These are phyloP conservation scores for Cyberlindnera mycetangii DNA, from an alignment of 805 yeast species.

Conservation along the genomic window DNA sequence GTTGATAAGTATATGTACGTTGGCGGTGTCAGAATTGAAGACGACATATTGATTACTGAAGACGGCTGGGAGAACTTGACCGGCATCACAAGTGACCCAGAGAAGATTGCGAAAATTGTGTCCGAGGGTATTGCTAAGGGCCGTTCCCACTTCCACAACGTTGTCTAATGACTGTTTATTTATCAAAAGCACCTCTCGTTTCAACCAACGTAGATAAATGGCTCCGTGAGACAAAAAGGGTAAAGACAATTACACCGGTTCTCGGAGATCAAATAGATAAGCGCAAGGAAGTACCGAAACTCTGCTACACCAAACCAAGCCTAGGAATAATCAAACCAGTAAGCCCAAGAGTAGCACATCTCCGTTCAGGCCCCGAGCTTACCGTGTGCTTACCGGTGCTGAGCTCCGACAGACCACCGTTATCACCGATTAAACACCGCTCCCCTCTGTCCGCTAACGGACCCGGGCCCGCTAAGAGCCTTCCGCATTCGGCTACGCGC, in stretches of 20 bases:
- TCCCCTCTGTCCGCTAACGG: neutral
- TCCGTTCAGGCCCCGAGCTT: too few species aligned
- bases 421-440: constrained; percentile 9
- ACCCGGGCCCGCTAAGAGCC: constrained; percentile 3
- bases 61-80: constrained; percentile 82
- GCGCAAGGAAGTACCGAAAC: too few species aligned
- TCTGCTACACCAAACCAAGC: too few species aligned
- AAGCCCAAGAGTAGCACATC: too few species aligned
- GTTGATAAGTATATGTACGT: constrained; percentile 78
- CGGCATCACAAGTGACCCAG: constrained; percentile 79
- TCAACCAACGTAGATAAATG: too few species aligned
- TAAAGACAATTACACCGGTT: neutral
- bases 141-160: constrained; percentile 55
- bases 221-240: neutral
- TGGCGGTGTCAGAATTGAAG: constrained; percentile 98
- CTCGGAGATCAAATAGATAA: neutral
- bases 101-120: constrained; percentile 76
- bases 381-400: too few species aligned
- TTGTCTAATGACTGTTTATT: constrained; percentile 15
- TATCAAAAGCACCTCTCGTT: too few species aligned
- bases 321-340: too few species aligned
- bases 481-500: neutral
- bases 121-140: constrained; percentile 64
- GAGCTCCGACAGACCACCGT: too few species aligned
- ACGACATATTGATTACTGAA: constrained; percentile 77